Conservation (phyloP, 2,329 filamentous ascomycete species). For the Phialophora verrucosa region DNA sequence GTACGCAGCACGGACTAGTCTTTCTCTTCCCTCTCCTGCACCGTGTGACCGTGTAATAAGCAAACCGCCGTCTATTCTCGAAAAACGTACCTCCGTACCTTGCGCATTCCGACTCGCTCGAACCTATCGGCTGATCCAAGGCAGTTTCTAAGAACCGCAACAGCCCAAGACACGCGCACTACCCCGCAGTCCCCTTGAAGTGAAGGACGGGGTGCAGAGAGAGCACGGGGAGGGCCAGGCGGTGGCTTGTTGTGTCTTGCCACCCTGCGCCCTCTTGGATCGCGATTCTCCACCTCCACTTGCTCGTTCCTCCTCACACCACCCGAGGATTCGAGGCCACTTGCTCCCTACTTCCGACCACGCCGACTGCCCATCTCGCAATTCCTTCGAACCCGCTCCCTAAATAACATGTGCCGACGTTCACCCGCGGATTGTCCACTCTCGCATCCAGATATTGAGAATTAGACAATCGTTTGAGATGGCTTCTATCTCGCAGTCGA, state of each 20-base stretch:
- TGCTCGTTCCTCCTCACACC: constrained; percentile 6
- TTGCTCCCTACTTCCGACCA: constrained; percentile 16
- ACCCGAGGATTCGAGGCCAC: constrained; percentile 8
- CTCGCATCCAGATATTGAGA: constrained; percentile 10
- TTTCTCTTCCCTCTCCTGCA: neutral
- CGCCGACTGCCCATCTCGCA: constrained; percentile 17
- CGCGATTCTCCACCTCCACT: constrained; percentile 8
- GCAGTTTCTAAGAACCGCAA: neutral
- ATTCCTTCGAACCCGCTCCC: constrained; percentile 4
- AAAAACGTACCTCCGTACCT: neutral
- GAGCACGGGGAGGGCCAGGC: neutral
- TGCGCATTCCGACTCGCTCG: neutral
- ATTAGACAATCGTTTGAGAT: constrained; percentile 22
- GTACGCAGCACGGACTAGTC: too few species aligned
- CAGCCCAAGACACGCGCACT: neutral
- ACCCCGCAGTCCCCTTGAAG: neutral
- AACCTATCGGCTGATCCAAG: neutral
- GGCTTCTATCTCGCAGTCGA: constrained; percentile 32
- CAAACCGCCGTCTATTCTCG: neutral
- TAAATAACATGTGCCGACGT: constrained; percentile 33
- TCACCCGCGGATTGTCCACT: constrained; percentile 28
- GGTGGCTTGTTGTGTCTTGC: neutral
- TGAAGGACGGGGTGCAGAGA: neutral
- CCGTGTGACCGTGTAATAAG: too few species aligned
- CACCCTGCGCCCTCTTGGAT: neutral